Base-by-base conservation (phyloP, 768 basidiomycete genomes). In the Pleurotus giganteus region DNA sequence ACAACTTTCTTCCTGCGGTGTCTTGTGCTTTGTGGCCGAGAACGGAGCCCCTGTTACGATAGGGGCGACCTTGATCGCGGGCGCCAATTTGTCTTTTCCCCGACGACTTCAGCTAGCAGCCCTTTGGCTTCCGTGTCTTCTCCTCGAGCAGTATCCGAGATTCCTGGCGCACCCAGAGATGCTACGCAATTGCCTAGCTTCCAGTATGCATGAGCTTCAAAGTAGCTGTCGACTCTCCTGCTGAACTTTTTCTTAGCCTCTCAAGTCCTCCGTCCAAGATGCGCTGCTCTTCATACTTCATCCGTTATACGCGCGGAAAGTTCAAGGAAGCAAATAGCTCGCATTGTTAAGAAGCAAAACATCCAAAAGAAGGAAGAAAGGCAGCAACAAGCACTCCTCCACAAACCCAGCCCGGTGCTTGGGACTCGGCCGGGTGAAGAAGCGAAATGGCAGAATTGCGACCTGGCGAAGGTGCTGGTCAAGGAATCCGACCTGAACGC, bases 351-450 rank as follows among this genome's bases (percentile, higher is more conserved):
- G 58, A 80, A 74, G 63, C 64, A 63, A 58, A 82, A 78, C 69
- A 65, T 74, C 45, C 73, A 69, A 57, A 74, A 77, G 58, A 77
- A 78, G 57, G 74, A 72, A 29, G 74, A 77, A 60, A 74, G 71
- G 17, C 47, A 17, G 12, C 42, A 37, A 19, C 19, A 24, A 6
- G 34, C 43, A 6, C 15, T 15, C 44, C 74, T 62, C 29, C 75
- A 65, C 53, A 74, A 71, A 46, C 75, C 88, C 13, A 85, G 89
- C 61, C 83, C 89, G 55, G 79, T 95, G 13, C 81, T 94, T 4
- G 94, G 94, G 11, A 83, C 83, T 13, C 76, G 83, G 37, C 74
- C 81, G 4, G 79, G 80, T 57, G 80, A 89, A 52, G 84, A 86
- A 53, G 64, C 73, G 53, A 84, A 83, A 64, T 95, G 93, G 91